These are phyloP conservation scores for Ensete glaucum DNA, from an alignment of 176 grass and related monocot genomes.

Conservation along the genomic window DNA sequence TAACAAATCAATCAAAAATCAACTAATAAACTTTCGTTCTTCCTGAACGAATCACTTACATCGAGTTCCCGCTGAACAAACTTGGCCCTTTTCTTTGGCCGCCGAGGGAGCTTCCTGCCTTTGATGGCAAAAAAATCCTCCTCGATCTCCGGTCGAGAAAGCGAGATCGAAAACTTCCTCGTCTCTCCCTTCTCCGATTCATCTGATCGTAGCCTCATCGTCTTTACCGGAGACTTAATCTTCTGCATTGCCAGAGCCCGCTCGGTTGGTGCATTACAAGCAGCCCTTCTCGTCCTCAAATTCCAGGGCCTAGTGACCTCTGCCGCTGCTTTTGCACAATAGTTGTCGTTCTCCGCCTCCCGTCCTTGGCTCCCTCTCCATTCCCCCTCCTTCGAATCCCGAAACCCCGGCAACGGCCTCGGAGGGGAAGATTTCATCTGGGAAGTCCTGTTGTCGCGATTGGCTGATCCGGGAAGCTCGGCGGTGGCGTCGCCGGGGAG, in stretches of 20 bases:
- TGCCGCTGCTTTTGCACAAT: no score
- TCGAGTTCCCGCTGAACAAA: constrained; percentile 41
- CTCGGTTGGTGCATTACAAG: not conserved
- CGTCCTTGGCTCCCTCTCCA: no score
- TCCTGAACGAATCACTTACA: constrained; percentile 14
- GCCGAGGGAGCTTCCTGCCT: constrained; percentile 37
- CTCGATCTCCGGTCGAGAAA: constrained; percentile 44
- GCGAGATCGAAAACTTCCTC: constrained; percentile 27
- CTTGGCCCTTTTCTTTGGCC: constrained; percentile 46
- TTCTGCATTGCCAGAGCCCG: not conserved
- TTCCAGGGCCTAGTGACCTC: not conserved
- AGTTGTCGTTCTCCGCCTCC: not conserved
- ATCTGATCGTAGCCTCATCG: not conserved
- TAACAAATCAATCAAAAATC: not conserved
- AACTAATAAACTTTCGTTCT: no score
- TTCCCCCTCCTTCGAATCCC: no score
- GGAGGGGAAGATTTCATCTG: no score
- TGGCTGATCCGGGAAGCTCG: no score
- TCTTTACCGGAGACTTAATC: not conserved
- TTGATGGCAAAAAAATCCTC: constrained; percentile 36
- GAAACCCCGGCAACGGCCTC: no score
- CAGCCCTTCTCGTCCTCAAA: constrained; percentile 8
- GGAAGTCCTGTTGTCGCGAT: no score
- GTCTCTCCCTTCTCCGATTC: not conserved
- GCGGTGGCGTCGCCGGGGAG: not conserved